Evolutionary conservation across 352 stramenopile genomes (phyloP), one percentile per base, ranked within the genome.

Genomic region (Phytophthora pisi): DNA sequence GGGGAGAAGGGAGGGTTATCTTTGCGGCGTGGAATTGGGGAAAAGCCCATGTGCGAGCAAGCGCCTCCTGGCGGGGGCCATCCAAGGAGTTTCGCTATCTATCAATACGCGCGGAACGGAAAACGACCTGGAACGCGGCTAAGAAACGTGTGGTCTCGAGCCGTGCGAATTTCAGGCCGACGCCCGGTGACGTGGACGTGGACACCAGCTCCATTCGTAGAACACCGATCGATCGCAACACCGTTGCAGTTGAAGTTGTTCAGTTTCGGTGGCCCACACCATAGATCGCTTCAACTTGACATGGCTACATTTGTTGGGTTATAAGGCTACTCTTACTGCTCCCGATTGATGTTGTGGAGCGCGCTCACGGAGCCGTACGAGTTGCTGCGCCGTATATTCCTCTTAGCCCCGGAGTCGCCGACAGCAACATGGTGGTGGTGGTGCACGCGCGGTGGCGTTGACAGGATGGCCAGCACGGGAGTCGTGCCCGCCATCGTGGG

Each of bases 401-500:
- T n/a, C 23, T 61, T 69, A 26, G 24, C 57, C 9, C 23, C 31
- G 2, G 54, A 8, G 9, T 66, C 67, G 49, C 30, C 50, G 30
- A 49, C 16, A 36, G 15, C 23, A 54, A 10, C 11, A 13, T 61
- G 34, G 18, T 75, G 28, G 40, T 60, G 78, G n/a, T 74, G 76
- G 42, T 81, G 68, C n/a, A 81, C 47, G 8, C 86, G 81, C 52
- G 74, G 71, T 2, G 85, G 76, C 10, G 81, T 90, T 47, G 77
- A 82, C 42, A 92, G 69, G 51, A 79, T 85, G 6, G 82, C 85
- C 36, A 89, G 57, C 11, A 91, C 75, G 1, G 82, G 84, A 42
- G 77, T 88, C 46, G 70, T 70, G 23, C 77, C 75, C 3, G 81
- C 85, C 73, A 89, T 89, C 18, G 77, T 86, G 15, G 82, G 81